These are phyloP conservation scores for Penicillium sp. DNA, from an alignment of 2,329 filamentous ascomycete genomes.

Conservation along the genomic window DNA sequence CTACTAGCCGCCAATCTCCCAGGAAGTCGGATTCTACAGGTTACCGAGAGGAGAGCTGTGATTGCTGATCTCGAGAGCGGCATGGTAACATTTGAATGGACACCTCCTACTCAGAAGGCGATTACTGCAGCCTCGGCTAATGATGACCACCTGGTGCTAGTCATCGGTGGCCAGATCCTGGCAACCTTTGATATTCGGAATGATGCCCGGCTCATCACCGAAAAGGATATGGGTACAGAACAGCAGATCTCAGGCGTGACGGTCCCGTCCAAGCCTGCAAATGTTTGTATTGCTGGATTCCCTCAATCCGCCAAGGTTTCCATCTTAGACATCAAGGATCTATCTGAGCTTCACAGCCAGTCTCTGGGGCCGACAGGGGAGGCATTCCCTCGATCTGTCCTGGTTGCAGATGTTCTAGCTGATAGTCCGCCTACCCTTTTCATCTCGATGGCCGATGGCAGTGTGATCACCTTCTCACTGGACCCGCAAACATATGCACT, in stretches of 20 bases:
- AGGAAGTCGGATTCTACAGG: slow-evolving; percentile 71
- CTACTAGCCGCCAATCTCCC: slow-evolving; percentile 72
- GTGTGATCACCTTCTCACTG: slow-evolving; percentile 82
- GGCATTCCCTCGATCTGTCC: slow-evolving; percentile 82
- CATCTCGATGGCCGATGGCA: slow-evolving; percentile 89
- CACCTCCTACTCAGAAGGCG: slow-evolving; percentile 52
- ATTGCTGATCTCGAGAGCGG: slow-evolving; percentile 65
- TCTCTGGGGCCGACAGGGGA: slow-evolving; percentile 68
- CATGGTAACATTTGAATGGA: slow-evolving; percentile 55
- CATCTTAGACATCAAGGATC: slow-evolving; percentile 70
- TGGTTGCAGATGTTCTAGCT: slow-evolving; percentile 75
- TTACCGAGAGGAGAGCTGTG: slow-evolving; percentile 69
- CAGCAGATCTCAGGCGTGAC: slow-evolving; percentile 88
- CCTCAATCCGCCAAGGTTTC: slow-evolving; percentile 84
- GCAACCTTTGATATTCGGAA: slow-evolving; percentile 69
- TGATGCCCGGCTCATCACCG: slow-evolving; percentile 62
- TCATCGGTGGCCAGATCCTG: slow-evolving; percentile 75
- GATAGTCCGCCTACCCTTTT: slow-evolving; percentile 77
- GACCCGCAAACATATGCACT: slow-evolving; percentile 67
- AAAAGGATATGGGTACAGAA: slow-evolving; percentile 66
- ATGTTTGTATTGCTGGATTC: slow-evolving; percentile 81
- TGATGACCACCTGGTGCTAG: slow-evolving; percentile 71
- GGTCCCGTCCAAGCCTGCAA: slow-evolving; percentile 67
- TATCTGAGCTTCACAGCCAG: slow-evolving; percentile 71
- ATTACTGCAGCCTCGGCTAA: slow-evolving; percentile 85